Conservation (phyloP, 2,329 filamentous ascomycete species). For the Fusarium stilboides region DNA sequence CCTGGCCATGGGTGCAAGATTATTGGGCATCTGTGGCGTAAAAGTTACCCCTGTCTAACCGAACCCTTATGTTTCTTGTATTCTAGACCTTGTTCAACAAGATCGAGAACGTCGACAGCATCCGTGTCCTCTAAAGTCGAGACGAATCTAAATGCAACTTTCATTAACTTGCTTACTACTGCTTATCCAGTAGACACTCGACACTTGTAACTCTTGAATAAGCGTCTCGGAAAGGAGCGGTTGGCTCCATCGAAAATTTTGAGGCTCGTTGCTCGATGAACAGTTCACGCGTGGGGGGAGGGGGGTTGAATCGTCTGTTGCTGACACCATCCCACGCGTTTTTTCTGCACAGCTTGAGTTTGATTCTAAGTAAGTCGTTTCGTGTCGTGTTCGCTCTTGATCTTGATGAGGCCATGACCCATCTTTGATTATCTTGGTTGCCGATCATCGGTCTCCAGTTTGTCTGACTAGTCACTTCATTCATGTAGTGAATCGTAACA, state of each 20-base stretch:
- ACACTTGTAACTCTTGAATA: no score
- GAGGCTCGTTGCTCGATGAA: neutral
- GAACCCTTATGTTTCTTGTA: neutral
- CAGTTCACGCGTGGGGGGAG: conserved; percentile 9
- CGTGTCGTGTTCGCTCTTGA: conserved; percentile 25
- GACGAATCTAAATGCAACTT: neutral
- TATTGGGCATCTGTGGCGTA: conserved; percentile 18
- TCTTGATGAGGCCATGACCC: conserved; percentile 26
- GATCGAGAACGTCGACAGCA: conserved; percentile 20
- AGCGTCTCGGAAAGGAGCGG: no score
- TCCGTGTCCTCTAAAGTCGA: neutral
- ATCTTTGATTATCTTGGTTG: conserved; percentile 37
- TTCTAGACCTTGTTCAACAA: conserved; percentile 18
- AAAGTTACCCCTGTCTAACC: conserved; percentile 8
- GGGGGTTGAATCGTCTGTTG: conserved; percentile 30
- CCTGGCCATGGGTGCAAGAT: conserved; percentile 12
- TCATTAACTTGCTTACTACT: neutral
- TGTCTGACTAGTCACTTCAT: conserved; percentile 11
- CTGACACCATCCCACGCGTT: conserved; percentile 37
- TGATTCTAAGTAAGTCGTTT: conserved; percentile 14
- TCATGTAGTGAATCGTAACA: conserved; percentile 5
- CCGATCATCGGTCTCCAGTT: conserved; percentile 13
- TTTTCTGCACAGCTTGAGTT: conserved; percentile 10
- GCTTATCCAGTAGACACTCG: neutral
- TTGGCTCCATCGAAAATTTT: neutral